A percentile compares a stretch with the other conserved stretches of the same genome.
Conservation (phyloP, 2,329 filamentous ascomycete genomes). For the Fusarium circinatum region DNA sequence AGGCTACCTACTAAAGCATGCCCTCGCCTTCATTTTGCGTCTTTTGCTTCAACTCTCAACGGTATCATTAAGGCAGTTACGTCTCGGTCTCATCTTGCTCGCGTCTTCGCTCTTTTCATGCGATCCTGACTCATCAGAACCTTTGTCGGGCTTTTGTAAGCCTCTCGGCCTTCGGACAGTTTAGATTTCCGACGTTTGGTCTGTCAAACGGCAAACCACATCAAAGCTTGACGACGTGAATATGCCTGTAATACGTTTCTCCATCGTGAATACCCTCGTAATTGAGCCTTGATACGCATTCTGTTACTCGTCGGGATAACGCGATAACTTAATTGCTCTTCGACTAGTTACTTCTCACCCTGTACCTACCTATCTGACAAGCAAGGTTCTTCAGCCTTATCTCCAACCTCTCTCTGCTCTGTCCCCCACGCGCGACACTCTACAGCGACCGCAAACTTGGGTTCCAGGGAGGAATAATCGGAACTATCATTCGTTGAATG, state of each 20-base stretch:
- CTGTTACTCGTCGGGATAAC: background rate
- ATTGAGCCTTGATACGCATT: background rate
- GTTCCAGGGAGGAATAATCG: background rate
- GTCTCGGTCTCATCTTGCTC: background rate
- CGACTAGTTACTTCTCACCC: background rate
- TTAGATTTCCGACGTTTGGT: constrained; percentile 31
- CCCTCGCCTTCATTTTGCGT: background rate
- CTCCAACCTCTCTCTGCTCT: background rate
- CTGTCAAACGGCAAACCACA: constrained; percentile 24
- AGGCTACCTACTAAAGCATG: background rate
- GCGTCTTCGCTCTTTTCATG: constrained; percentile 8
- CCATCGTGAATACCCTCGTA: constrained; percentile 18
- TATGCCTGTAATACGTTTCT: constrained; percentile 9
- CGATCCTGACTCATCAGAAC: constrained; percentile 33
- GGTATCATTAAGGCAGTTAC: background rate
- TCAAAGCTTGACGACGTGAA: constrained; percentile 34
- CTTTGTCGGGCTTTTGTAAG: constrained; percentile 32
- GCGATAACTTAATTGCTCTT: background rate
- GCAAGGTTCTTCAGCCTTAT: constrained; percentile 1
- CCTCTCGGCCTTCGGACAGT: constrained; percentile 41
- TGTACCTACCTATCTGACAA: constrained; percentile 1
- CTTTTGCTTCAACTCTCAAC: constrained; percentile 6
- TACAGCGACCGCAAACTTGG: background rate
- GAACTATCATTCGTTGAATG: constrained; percentile 18
- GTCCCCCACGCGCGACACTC: background rate